These are phyloP conservation scores for Gilbertella persicaria DNA, from an alignment of 371 early-diverging fungal genomes.

Conservation along the genomic window DNA sequence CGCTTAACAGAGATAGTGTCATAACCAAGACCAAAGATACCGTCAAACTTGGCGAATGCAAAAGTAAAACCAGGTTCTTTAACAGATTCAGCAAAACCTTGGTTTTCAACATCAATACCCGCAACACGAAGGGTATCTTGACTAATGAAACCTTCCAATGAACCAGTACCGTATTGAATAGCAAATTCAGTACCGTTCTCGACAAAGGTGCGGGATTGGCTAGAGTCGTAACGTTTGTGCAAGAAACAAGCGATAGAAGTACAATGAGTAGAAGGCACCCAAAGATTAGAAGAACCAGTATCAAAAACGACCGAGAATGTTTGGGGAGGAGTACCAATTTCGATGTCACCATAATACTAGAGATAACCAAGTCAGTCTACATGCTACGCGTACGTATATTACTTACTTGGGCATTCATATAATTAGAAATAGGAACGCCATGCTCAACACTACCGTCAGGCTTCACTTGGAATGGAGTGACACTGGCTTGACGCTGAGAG, in stretches of 20 bases:
- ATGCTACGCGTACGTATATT: too few species aligned
- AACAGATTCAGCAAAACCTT: constrained; percentile 89
- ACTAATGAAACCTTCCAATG: constrained; percentile 89
- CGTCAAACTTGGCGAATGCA: constrained; percentile 91
- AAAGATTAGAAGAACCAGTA: constrained; percentile 91
- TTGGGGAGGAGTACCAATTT: constrained; percentile 85
- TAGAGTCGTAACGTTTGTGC: constrained; percentile 80
- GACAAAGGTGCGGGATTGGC: constrained; percentile 65
- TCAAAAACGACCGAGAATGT: constrained; percentile 92
- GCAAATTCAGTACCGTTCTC: constrained; percentile 88
- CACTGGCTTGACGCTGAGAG: constrained; percentile 38
- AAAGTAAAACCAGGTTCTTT: constrained; percentile 91
- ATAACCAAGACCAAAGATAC: constrained; percentile 90
- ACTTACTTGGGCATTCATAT: constrained; percentile 93
- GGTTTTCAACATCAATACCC: constrained; percentile 59
- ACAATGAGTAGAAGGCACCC: constrained; percentile 94
- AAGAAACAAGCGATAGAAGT: constrained; percentile 90
- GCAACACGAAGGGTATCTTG: constrained; percentile 77
- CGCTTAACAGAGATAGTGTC: constrained; percentile 86
- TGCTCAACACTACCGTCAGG: constrained; percentile 64
- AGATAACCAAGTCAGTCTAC: too few species aligned
- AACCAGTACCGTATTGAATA: constrained; percentile 88
- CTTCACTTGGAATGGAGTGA: constrained; percentile 31
- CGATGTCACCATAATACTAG: constrained; percentile 87
- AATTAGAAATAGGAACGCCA: constrained; percentile 90